Evolutionary conservation across 305 asterid species (phyloP).

Genomic region (Fraxinus angustifolia): DNA sequence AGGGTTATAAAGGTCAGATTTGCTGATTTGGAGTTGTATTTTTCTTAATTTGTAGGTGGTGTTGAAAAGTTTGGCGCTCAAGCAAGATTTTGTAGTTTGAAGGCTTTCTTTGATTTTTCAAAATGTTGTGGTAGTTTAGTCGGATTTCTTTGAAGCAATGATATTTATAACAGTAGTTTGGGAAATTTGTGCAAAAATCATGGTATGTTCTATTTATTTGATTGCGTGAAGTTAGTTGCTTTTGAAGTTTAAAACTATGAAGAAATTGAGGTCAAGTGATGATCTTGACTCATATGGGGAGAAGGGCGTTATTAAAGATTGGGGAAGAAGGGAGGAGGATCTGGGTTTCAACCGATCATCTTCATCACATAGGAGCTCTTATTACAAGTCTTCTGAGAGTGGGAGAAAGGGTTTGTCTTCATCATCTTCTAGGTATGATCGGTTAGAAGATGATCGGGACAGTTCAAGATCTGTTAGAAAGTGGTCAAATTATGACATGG

Average conservation of each 20-base stretch:
- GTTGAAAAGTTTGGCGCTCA: slow-evolving; percentile 2
- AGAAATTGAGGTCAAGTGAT: slow-evolving; percentile 88
- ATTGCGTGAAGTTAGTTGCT: slow-evolving; percentile 17
- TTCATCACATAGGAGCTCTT: slow-evolving; percentile 56
- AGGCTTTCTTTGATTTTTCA: slow-evolving; percentile 28
- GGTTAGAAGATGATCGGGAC: slow-evolving; percentile 76
- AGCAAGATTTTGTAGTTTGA: not conserved
- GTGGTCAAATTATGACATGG: slow-evolving; percentile 69
- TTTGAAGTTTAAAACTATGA: slow-evolving; percentile 40
- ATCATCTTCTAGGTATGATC: slow-evolving; percentile 71
- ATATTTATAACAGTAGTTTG: not conserved
- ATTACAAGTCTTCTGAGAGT: slow-evolving; percentile 71
- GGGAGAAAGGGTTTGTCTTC: slow-evolving; percentile 75
- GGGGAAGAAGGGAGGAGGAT: slow-evolving; percentile 88
- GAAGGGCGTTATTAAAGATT: slow-evolving; percentile 63
- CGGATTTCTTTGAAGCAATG: not conserved
- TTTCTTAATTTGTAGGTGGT: slow-evolving; percentile 1
- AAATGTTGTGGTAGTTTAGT: not conserved
- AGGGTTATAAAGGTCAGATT: slow-evolving; percentile 7
- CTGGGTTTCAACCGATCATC: slow-evolving; percentile 63
- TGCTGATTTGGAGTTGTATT: not conserved
- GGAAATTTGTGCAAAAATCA: not conserved
- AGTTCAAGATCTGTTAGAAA: slow-evolving; percentile 58
- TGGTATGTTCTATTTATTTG: slow-evolving; percentile 11
- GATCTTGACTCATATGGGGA: slow-evolving; percentile 76